phyloP scores from a whole-genome alignment of 2,329 filamentous ascomycete species.

The Zymoseptoria brevis region DNA sequence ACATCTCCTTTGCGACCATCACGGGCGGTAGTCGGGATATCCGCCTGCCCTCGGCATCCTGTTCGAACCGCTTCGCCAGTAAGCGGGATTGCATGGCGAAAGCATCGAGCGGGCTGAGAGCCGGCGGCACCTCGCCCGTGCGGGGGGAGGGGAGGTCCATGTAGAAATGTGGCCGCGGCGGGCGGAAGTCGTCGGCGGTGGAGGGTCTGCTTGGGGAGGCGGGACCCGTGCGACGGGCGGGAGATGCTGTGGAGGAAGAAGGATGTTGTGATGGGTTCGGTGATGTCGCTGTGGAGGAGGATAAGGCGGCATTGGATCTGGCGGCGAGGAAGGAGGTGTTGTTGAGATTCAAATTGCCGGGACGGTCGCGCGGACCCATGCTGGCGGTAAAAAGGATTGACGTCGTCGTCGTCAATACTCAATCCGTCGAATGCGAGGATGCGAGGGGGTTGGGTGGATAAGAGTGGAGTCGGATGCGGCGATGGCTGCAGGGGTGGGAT shows the following conservation, averaged over 20 bases:
- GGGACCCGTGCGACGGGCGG: neutral
- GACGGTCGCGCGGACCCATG: neutral
- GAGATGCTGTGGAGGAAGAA: neutral
- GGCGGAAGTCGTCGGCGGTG: constrained; percentile 16
- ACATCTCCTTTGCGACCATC: constrained; percentile 74
- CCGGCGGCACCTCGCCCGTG: constrained; percentile 63
- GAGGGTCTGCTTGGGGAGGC: neutral
- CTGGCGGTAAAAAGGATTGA: neutral
- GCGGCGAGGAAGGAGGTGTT: neutral
- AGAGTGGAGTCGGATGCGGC: neutral
- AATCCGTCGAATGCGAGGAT: neutral
- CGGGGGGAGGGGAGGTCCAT: constrained; percentile 41
- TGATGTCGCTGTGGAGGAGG: neutral
- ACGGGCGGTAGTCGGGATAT: constrained; percentile 80
- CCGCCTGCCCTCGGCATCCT: constrained; percentile 61
- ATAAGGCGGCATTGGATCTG: neutral
- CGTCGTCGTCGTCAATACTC: neutral
- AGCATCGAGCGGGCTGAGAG: constrained; percentile 88
- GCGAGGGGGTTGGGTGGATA: neutral
- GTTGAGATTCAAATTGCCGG: constrained; percentile 5
- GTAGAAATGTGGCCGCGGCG: constrained; percentile 21
- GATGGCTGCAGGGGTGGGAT: neutral
- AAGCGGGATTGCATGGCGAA: constrained; percentile 87
- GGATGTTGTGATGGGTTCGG: neutral
- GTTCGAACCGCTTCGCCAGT: constrained; percentile 78